phyloP scores from a whole-genome alignment of 352 stramenopile genomes.

The Phytophthora nicotianae region DNA sequence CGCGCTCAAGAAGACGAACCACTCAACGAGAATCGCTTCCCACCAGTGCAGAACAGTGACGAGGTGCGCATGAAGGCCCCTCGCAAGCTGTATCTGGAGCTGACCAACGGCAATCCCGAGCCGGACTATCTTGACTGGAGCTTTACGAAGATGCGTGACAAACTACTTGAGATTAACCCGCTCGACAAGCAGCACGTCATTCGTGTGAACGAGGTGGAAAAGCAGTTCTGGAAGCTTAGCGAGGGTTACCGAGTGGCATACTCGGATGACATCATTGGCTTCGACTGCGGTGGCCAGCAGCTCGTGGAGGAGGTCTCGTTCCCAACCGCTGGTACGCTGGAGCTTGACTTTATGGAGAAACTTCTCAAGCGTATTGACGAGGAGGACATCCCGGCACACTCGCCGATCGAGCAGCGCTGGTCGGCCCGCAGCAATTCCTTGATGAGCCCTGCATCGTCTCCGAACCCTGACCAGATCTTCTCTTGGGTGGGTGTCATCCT shows the following conservation, averaged over 20 bases:
- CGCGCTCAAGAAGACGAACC: constrained; percentile 54
- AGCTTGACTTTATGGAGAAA: constrained; percentile 94
- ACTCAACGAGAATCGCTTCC: constrained; percentile 46
- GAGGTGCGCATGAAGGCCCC: constrained; percentile 80
- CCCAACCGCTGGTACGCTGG: constrained; percentile 73
- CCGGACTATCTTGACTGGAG: constrained; percentile 77
- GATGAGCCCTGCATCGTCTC: constrained; percentile 92
- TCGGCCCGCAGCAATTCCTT: constrained; percentile 88
- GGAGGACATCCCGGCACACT: constrained; percentile 92
- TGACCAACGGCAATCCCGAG: constrained; percentile 60
- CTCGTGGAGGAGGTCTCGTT: constrained; percentile 98
- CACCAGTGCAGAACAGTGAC: constrained; percentile 47
- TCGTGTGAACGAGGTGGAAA: constrained; percentile 94
- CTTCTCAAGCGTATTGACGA: constrained; percentile 93
- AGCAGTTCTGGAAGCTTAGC: constrained; percentile 95
- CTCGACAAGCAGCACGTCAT: constrained; percentile 94
- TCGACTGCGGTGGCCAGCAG: constrained; percentile 99
- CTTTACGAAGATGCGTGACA: constrained; percentile 87
- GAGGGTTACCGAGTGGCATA: constrained; percentile 91
- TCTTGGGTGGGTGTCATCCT: constrained; percentile 99
- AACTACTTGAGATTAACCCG: constrained; percentile 83
- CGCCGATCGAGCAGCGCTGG: constrained; percentile 99
- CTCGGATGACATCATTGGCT: constrained; percentile 97
- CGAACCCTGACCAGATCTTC: constrained; percentile 75
- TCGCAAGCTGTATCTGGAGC: constrained; percentile 78